Conservation (phyloP, 2,329 filamentous ascomycete species). For the Canariomyces notabilis region DNA sequence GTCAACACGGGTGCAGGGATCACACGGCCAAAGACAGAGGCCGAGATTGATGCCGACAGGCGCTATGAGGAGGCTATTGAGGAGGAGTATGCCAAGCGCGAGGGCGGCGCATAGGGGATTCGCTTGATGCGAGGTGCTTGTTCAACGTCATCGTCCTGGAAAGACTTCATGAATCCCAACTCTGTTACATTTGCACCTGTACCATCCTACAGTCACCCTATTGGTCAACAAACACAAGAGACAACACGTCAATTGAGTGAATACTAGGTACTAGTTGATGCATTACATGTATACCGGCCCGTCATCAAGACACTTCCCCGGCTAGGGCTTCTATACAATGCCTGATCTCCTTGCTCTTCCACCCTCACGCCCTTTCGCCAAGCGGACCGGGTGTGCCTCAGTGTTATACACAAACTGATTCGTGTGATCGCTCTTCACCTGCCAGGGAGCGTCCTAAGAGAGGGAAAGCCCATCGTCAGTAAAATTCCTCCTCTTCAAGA, state of each 20-base stretch:
- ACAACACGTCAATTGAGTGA: too few relatives aligned
- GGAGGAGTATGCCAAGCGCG: constrained; percentile 52
- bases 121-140: background rate
- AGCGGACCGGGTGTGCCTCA: constrained; percentile 41
- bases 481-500: background rate
- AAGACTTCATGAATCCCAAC: too few relatives aligned
- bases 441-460: constrained; percentile 47
- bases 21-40: constrained; percentile 44
- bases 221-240: too few relatives aligned
- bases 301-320: too few relatives aligned
- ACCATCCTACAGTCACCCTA: too few relatives aligned
- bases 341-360: background rate
- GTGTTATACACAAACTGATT: constrained; percentile 49
- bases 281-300: too few relatives aligned
- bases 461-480: constrained; percentile 14
- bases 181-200: too few relatives aligned
- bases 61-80: constrained; percentile 50
- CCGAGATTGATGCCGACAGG: constrained; percentile 45
- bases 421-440: constrained; percentile 41
- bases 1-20: constrained; percentile 45
- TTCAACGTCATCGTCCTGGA: background rate
- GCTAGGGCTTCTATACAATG: too few relatives aligned
- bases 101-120: constrained; percentile 41
- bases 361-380: constrained; percentile 15
- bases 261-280: too few relatives aligned